Conservation (phyloP, 148 eudicot species). For the Camellia lanceoleosa region DNA sequence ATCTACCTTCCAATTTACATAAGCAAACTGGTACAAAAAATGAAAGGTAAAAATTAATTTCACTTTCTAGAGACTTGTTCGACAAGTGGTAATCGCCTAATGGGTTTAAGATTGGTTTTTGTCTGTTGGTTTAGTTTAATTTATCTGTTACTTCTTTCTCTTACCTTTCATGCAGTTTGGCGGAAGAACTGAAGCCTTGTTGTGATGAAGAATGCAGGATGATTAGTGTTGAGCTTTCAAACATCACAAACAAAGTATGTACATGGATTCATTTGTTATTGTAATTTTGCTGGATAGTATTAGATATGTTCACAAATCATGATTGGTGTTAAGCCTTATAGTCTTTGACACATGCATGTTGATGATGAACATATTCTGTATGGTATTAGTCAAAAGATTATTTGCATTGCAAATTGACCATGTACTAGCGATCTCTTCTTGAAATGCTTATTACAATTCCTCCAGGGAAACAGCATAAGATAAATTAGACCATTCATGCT, state of each 20-base stretch:
- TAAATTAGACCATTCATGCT: background rate
- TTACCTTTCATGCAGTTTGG: background rate
- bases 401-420: background rate
- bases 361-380: background rate
- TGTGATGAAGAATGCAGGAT: background rate
- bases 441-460: conserved; percentile 1
- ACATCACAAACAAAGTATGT: conserved; percentile 13
- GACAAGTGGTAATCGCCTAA: background rate
- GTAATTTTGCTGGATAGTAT: background rate
- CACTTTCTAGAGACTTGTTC: background rate
- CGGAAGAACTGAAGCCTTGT: background rate
- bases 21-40: conserved; percentile 7
- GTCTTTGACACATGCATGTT: background rate
- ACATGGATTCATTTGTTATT: background rate
- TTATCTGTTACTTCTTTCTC: background rate
- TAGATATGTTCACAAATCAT: too few relatives aligned
- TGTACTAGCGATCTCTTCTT: background rate
- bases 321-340: background rate
- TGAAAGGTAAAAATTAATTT: background rate
- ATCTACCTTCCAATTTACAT: background rate
- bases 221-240: conserved; percentile 1
- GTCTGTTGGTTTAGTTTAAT: background rate
- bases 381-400: background rate
- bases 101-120: background rate
- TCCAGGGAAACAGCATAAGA: background rate